Evolutionary conservation across 2,329 filamentous ascomycete genomes (phyloP).

Genomic region (Hypoxylon sp.): DNA sequence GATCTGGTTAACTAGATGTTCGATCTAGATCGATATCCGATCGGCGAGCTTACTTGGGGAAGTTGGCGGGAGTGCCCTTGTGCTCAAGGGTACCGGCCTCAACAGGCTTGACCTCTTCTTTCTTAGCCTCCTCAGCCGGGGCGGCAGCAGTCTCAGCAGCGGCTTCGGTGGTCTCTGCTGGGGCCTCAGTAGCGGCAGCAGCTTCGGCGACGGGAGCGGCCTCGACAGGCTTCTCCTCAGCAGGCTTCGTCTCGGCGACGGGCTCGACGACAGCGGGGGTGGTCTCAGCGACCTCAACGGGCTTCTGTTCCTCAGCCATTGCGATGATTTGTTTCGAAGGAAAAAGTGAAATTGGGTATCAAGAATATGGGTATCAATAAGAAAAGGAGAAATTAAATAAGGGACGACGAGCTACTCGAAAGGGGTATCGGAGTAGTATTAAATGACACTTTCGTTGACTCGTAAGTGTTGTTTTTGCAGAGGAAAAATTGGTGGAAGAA

Average conservation of each 20-base stretch:
- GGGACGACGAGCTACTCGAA: conserved; percentile 26
- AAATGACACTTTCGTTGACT: conserved; percentile 34
- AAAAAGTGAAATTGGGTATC: conserved; percentile 50
- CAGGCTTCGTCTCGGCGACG: conserved; percentile 45
- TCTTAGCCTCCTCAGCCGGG: conserved; percentile 52
- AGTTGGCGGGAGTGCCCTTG: conserved; percentile 83
- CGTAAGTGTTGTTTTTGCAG: conserved; percentile 26
- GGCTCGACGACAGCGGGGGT: conserved; percentile 51
- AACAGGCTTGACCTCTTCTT: conserved; percentile 71
- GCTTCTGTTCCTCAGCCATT: conserved; percentile 81
- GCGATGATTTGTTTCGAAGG: conserved; percentile 51
- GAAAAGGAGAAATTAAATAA: conserved; percentile 55
- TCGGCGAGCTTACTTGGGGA: conserved; percentile 77
- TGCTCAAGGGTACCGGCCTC: conserved; percentile 87
- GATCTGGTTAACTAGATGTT: conserved; percentile 9
- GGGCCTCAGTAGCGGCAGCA: conserved; percentile 52
- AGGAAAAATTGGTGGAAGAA: conserved; percentile 36
- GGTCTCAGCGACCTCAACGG: conserved; percentile 68
- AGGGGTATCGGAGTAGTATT: conserved; percentile 29
- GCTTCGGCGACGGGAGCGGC: conserved; percentile 54
- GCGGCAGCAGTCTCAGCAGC: conserved; percentile 51
- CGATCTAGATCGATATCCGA: not conserved
- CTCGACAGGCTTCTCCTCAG: conserved; percentile 43
- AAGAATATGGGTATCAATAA: conserved; percentile 59
- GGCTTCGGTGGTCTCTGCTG: conserved; percentile 52